A percentile compares a stretch with the other conserved stretches of the same genome.
phyloP scores from a whole-genome alignment of 2,329 filamentous ascomycete species.

The Teratosphaeria pseudoeucalypti region DNA sequence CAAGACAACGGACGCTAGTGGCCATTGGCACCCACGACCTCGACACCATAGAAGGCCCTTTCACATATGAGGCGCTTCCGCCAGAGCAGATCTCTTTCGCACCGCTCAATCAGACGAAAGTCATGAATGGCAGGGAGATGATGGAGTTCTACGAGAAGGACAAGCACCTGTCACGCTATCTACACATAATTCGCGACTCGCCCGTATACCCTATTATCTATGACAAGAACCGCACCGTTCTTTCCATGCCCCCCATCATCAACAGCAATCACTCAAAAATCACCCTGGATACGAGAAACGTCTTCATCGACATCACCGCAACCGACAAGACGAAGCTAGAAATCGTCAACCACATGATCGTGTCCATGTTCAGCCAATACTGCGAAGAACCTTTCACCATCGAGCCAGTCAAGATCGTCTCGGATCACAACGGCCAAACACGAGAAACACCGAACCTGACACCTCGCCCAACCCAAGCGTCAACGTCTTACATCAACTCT shows the following conservation, averaged over 20 bases:
- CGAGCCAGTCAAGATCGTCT: conserved; percentile 86
- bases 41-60: conserved; percentile 85
- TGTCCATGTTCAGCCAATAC: conserved; percentile 94
- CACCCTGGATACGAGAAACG: conserved; percentile 76
- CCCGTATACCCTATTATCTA: conserved; percentile 94
- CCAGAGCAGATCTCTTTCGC: conserved; percentile 88
- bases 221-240: conserved; percentile 75
- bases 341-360: conserved; percentile 89
- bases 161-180: conserved; percentile 77
- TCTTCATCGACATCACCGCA: conserved; percentile 95
- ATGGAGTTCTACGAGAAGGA: conserved; percentile 95
- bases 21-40: conserved; percentile 95
- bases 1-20: conserved; percentile 85
- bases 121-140: conserved; percentile 77
- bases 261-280: conserved; percentile 98
- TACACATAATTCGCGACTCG: conserved; percentile 89
- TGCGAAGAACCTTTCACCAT: conserved; percentile 81
- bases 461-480: conserved; percentile 67
- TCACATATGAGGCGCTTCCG: conserved; percentile 86
- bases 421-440: conserved; percentile 77
- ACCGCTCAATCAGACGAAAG: conserved; percentile 81
- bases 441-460: conserved; percentile 71
- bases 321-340: conserved; percentile 94
- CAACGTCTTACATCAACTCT: conserved; percentile 86
- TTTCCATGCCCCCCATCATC: conserved; percentile 94